phyloP scores from a whole-genome alignment of 2,329 filamentous ascomycete species.

The Penicillium sp. region DNA sequence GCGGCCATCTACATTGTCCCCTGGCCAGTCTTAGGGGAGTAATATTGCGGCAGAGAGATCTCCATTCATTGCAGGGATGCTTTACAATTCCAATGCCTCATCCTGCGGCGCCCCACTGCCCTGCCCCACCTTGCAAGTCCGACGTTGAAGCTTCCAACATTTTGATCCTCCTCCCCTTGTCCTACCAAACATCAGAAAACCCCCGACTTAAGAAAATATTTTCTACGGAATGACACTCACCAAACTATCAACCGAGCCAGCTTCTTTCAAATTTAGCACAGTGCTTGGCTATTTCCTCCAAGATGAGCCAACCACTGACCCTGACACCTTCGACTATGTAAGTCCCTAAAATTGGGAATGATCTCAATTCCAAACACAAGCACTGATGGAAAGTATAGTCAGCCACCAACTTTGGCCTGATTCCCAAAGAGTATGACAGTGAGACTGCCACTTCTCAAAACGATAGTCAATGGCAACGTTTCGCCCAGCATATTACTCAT shows the following conservation, averaged over 20 bases:
- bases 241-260: constrained; percentile 7
- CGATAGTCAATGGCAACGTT: constrained; percentile 60
- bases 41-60: background rate
- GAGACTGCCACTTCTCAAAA: constrained; percentile 40
- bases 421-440: constrained; percentile 49
- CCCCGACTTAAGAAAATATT: background rate
- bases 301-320: constrained; percentile 54
- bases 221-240: background rate
- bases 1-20: background rate
- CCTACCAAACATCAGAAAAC: background rate
- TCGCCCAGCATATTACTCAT: constrained; percentile 51
- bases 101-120: background rate
- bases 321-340: constrained; percentile 55
- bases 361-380: background rate
- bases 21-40: background rate
- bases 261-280: constrained; percentile 42
- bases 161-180: background rate
- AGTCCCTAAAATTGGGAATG: constrained; percentile 11
- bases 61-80: background rate
- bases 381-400: constrained; percentile 33
- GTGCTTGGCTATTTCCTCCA: constrained; percentile 56
- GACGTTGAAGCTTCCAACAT: background rate
- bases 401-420: constrained; percentile 54
- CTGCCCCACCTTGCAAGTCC: background rate
- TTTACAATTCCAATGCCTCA: background rate